A percentile compares a stretch with the other conserved stretches of the same genome.
Conservation (phyloP, 2,329 filamentous ascomycete species). For the Beauveria bassiana region DNA sequence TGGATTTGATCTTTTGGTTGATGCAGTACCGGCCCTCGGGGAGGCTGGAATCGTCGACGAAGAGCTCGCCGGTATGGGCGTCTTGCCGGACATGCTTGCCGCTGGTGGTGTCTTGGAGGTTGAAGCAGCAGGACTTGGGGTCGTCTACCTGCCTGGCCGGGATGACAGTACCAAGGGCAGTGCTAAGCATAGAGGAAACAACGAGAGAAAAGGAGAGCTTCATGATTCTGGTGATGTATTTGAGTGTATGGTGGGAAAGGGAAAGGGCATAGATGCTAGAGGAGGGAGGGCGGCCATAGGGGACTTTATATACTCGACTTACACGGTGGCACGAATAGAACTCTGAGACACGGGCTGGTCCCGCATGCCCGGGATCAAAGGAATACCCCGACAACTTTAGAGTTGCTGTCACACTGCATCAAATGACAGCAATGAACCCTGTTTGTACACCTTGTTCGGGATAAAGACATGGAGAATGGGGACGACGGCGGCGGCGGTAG, state of each 20-base stretch:
- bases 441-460: not conserved
- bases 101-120: constrained; percentile 20
- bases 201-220: not conserved
- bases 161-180: constrained; percentile 13
- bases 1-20: constrained; percentile 17
- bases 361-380: not conserved
- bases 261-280: too few species aligned
- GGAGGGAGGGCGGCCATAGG: constrained; percentile 14
- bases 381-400: not conserved
- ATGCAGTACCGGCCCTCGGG: constrained; percentile 26
- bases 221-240: not conserved
- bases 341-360: not conserved
- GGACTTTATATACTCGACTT: constrained; percentile 15
- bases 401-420: not conserved
- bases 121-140: constrained; percentile 25
- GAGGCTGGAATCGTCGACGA: constrained; percentile 17
- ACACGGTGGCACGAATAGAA: not conserved
- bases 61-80: constrained; percentile 19
- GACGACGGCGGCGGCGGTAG: not conserved
- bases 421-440: not conserved
- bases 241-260: constrained; percentile 9
- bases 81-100: constrained; percentile 21
- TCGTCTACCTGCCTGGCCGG: constrained; percentile 14
- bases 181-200: not conserved
- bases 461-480: not conserved